A percentile compares a stretch with the other conserved stretches of the same genome.
Evolutionary conservation across 139 green algal genomes (phyloP).

Genomic region (Nannochloris sp.): DNA sequence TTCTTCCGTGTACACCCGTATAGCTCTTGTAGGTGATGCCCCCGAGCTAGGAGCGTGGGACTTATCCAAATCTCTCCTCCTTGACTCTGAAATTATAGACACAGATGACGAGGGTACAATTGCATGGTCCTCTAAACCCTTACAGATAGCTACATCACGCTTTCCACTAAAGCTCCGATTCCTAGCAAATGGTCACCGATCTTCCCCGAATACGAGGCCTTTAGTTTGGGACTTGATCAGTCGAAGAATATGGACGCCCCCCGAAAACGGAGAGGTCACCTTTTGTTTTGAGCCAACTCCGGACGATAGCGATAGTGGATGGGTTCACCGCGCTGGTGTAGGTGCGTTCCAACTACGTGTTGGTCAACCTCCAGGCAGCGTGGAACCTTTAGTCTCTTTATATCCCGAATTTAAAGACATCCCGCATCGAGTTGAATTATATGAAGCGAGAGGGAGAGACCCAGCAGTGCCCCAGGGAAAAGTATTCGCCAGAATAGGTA

Average conservation of each 20-base stretch:
- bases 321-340: constrained; percentile 24
- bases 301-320: constrained; percentile 31
- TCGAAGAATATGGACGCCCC: background rate
- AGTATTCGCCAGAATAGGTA: constrained; percentile 13
- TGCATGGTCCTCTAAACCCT: background rate
- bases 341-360: constrained; percentile 41
- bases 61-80: background rate
- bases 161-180: constrained; percentile 29
- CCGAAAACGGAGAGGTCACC: constrained; percentile 7
- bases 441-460: constrained; percentile 28
- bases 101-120: constrained; percentile 8
- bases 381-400: constrained; percentile 29
- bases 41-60: background rate
- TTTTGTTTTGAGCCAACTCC: constrained; percentile 23
- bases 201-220: constrained; percentile 34
- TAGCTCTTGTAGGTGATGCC: background rate
- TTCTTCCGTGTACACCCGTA: background rate
- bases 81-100: background rate
- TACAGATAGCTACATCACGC: constrained; percentile 2
- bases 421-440: constrained; percentile 23
- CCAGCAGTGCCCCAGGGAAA: constrained; percentile 34
- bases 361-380: constrained; percentile 27
- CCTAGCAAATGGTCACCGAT: constrained; percentile 38
- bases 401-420: constrained; percentile 2
- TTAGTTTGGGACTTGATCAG: constrained; percentile 29